Conservation (phyloP, 164 flowering plant genomes). For the Berberis thunbergii region DNA sequence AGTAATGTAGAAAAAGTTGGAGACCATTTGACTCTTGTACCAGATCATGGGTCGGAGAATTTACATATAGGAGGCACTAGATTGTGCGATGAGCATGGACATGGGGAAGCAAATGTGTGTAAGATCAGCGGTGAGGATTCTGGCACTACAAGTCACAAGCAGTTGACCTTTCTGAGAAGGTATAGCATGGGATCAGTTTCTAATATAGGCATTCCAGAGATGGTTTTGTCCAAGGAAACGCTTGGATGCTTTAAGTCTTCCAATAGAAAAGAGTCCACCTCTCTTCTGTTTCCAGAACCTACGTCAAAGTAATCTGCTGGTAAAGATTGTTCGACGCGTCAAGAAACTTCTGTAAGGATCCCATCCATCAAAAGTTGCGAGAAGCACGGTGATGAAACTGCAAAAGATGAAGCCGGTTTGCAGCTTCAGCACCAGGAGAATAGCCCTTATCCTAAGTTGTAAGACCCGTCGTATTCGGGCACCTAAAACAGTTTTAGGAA, state of each 20-base stretch:
- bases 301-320: slow-evolving; percentile 5
- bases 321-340: slow-evolving; percentile 7
- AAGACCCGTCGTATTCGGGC: slow-evolving; percentile 21
- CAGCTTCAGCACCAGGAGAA: slow-evolving; percentile 12
- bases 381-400: slow-evolving; percentile 11
- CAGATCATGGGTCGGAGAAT: too few species aligned
- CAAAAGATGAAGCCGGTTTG: slow-evolving; percentile 19
- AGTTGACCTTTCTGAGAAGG: slow-evolving; percentile 32
- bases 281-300: slow-evolving; percentile 2
- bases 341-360: slow-evolving; percentile 3
- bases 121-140: slow-evolving; percentile 14
- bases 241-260: slow-evolving; percentile 8
- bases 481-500: slow-evolving; percentile 16
- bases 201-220: background rate
- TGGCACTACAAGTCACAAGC: slow-evolving; percentile 18
- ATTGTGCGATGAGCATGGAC: slow-evolving; percentile 8
- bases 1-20: too few species aligned
- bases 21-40: too few species aligned
- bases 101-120: slow-evolving; percentile 12
- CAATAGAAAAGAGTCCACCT: slow-evolving; percentile 5
- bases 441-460: slow-evolving; percentile 20
- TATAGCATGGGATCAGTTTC: slow-evolving; percentile 31
- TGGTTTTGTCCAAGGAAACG: slow-evolving; percentile 7
- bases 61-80: slow-evolving; percentile 3
- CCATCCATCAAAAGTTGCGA: slow-evolving; percentile 2